Evolutionary conservation across 2,329 filamentous ascomycete species (phyloP).

Genomic region (Aspergillus intermedius): DNA sequence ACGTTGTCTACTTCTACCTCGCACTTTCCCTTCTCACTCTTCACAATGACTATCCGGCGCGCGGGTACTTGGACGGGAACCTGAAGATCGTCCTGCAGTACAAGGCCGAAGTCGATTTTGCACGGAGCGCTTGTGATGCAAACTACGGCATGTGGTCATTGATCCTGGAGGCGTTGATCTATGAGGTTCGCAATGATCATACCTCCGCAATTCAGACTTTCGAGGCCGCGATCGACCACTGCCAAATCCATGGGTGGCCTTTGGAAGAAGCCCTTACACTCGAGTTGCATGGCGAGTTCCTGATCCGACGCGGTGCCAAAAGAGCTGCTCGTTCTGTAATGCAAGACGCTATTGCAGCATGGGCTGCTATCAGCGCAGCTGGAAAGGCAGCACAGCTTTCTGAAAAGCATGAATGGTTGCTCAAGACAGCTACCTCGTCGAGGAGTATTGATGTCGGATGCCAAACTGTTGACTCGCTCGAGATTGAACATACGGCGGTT

Average conservation of each 20-base stretch:
- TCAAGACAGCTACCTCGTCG: constrained; percentile 48
- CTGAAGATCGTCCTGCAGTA: constrained; percentile 45
- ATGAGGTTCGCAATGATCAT: constrained; percentile 43
- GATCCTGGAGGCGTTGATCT: constrained; percentile 50
- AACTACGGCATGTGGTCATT: constrained; percentile 56
- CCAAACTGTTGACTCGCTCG: constrained; percentile 50
- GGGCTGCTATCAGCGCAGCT: constrained; percentile 51
- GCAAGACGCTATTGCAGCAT: constrained; percentile 53
- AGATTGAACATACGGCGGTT: constrained; percentile 26
- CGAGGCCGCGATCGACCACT: constrained; percentile 52
- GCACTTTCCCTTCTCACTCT: constrained; percentile 38
- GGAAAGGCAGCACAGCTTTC: constrained; percentile 54
- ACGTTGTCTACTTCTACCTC: constrained; percentile 41
- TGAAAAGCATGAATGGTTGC: constrained; percentile 55
- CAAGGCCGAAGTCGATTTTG: constrained; percentile 48
- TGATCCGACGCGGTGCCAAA: constrained; percentile 51
- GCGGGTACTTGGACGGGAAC: constrained; percentile 40
- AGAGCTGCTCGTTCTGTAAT: constrained; percentile 53
- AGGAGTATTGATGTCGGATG: constrained; percentile 49
- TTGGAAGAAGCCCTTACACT: constrained; percentile 55
- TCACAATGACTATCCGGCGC: constrained; percentile 37
- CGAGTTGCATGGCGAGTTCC: constrained; percentile 56
- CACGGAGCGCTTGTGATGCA: constrained; percentile 48
- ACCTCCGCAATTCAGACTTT: constrained; percentile 39
- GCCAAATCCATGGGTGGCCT: constrained; percentile 51